Conservation (phyloP, 495 filamentous ascomycete genomes). For the Chaetomium fimeti region DNA sequence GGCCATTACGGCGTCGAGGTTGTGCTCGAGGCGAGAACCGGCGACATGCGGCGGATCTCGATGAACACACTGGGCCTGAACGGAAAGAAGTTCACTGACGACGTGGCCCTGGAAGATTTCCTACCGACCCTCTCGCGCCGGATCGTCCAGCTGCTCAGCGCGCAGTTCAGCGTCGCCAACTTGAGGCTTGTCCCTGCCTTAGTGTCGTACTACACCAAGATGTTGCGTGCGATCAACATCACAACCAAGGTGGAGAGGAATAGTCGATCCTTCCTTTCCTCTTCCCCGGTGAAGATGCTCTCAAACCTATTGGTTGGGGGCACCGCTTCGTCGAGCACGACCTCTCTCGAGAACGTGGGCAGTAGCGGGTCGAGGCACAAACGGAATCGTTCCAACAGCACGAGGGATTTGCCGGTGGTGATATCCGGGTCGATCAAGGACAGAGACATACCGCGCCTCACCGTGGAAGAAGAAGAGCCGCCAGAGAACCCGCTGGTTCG, state of each 20-base stretch:
- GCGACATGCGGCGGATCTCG: constrained; percentile 43
- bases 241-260: constrained; percentile 52
- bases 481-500: constrained; percentile 60
- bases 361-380: constrained; percentile 38
- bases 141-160: constrained; percentile 60
- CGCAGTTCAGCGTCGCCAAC: constrained; percentile 69
- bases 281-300: constrained; percentile 87
- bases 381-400: constrained; percentile 41
- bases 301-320: constrained; percentile 72
- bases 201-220: constrained; percentile 67
- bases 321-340: constrained; percentile 29
- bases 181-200: constrained; percentile 61
- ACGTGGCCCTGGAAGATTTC: constrained; percentile 65
- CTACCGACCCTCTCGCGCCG: constrained; percentile 58
- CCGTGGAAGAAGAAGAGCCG: constrained; percentile 43
- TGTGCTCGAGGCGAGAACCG: constrained; percentile 53
- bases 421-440: constrained; percentile 48
- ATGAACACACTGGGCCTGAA: constrained; percentile 62
- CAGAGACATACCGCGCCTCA: constrained; percentile 48
- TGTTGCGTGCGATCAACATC: constrained; percentile 69
- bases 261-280: constrained; percentile 63
- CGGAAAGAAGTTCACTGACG: constrained; percentile 63
- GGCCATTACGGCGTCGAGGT: constrained; percentile 70
- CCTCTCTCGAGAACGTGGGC: constrained; percentile 21
- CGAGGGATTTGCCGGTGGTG: constrained; percentile 47